Percentiles rank a stretch among this genome's conserved stretches.
phyloP scores from a whole-genome alignment of 73 alveolate genomes.

The Blepharisma stoltei region DNA sequence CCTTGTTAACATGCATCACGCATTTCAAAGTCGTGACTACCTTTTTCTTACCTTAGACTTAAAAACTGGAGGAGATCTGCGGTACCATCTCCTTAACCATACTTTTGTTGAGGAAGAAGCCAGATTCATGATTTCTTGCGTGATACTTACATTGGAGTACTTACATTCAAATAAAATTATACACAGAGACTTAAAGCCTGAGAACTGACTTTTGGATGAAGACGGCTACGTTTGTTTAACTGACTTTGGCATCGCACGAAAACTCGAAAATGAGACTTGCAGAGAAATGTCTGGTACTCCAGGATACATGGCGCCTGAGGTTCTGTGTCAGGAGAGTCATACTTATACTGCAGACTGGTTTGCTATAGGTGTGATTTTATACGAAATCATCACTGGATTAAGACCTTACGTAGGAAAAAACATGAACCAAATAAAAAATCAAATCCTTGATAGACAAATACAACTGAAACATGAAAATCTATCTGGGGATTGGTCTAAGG shows the following conservation, averaged over 20 bases:
- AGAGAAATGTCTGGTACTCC: slow-evolving; percentile 44
- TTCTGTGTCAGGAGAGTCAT: neutral
- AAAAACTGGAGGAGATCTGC: slow-evolving; percentile 59
- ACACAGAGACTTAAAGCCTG: slow-evolving; percentile 70
- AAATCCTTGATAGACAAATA: slow-evolving; percentile 46
- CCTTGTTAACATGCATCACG: slow-evolving; percentile 63
- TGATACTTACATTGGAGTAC: slow-evolving; percentile 52
- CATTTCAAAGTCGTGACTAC: slow-evolving; percentile 61
- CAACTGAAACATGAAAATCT: slow-evolving; percentile 72
- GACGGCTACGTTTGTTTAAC: slow-evolving; percentile 3
- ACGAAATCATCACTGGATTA: neutral
- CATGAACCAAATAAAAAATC: neutral
- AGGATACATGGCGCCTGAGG: slow-evolving; percentile 51
- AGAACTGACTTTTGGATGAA: slow-evolving; percentile 58
- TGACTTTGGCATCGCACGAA: slow-evolving; percentile 52
- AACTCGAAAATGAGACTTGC: neutral
- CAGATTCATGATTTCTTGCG: slow-evolving; percentile 47
- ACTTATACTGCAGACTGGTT: neutral
- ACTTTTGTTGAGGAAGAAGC: slow-evolving; percentile 36
- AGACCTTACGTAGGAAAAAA: slow-evolving; percentile 25
- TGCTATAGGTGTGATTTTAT: slow-evolving; percentile 1
- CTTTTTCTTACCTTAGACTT: slow-evolving; percentile 65
- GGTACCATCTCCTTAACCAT: slow-evolving; percentile 33
- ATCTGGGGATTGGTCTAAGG: slow-evolving; percentile 90
- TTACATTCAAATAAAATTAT: slow-evolving; percentile 45